Conservation (phyloP, 257 asterid genomes). For the Salvia hispanica region DNA sequence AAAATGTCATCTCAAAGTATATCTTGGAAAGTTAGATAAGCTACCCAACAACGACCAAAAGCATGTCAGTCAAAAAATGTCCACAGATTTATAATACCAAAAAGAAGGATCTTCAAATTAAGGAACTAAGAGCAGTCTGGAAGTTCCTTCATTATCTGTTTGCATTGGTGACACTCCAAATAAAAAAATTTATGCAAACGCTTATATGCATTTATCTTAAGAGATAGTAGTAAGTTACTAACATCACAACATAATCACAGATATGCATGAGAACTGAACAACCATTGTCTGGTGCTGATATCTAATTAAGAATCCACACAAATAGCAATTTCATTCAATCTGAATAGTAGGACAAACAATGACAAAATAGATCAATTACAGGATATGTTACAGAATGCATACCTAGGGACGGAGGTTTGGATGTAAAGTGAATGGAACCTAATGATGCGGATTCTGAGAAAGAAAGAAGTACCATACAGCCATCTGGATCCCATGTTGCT, state of each 20-base stretch:
- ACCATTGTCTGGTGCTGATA: neutral
- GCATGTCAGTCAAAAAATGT: neutral
- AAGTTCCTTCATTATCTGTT: conserved; percentile 2
- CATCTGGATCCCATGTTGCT: conserved; percentile 98
- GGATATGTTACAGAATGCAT: conserved; percentile 23
- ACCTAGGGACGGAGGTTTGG: conserved; percentile 96
- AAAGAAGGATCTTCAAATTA: neutral
- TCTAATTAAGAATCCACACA: conserved; percentile 17
- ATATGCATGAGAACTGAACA: neutral
- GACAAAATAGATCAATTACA: conserved; percentile 21
- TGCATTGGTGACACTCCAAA: neutral
- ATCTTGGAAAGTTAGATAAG: neutral
- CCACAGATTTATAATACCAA: neutral
- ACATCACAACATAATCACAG: too few species aligned
- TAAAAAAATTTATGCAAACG: conserved; percentile 1
- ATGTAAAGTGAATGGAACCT: conserved; percentile 90
- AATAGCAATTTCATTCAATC: conserved; percentile 9
- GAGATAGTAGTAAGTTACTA: too few species aligned
- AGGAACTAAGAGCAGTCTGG: neutral
- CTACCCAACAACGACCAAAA: neutral
- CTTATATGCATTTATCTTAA: too few species aligned
- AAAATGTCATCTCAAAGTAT: conserved; percentile 18
- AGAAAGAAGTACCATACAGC: conserved; percentile 75
- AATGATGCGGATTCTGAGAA: conserved; percentile 72
- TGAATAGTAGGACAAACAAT: conserved; percentile 11